phyloP scores from a whole-genome alignment of 345 rosid genomes.

The Hibiscus syriacus region DNA sequence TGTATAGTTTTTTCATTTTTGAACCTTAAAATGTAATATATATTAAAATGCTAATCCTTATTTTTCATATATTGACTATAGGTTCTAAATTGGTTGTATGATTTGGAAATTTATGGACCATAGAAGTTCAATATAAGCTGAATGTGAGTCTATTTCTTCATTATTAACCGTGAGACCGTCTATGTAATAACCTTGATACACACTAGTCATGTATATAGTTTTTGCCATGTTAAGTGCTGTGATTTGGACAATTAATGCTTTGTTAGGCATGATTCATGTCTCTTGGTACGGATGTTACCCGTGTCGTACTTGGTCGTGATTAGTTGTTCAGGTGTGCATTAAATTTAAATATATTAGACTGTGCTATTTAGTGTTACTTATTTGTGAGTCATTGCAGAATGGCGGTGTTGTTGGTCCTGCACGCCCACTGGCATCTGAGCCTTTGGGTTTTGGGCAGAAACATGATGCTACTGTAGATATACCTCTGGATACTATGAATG shows the following conservation, averaged over 20 bases:
- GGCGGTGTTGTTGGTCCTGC: conserved; percentile 42
- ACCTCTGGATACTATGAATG: conserved; percentile 75
- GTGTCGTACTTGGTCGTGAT: neutral
- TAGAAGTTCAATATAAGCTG: neutral
- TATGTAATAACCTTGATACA: neutral
- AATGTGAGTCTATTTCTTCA: neutral
- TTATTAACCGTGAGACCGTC: neutral
- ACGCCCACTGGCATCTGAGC: conserved; percentile 48
- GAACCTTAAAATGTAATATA: neutral
- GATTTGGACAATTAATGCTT: neutral
- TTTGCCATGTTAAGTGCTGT: neutral
- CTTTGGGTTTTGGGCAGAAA: conserved; percentile 56
- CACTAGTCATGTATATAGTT: neutral
- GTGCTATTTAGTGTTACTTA: conserved; percentile 1
- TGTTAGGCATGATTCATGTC: neutral
- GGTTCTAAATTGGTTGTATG: neutral
- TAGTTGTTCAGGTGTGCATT: neutral
- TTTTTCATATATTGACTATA: neutral
- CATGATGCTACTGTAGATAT: conserved; percentile 84
- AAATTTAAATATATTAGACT: neutral
- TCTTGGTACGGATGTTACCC: neutral
- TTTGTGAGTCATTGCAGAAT: conserved; percentile 35
- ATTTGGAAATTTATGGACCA: conserved; percentile 2
- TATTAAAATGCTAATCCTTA: neutral
- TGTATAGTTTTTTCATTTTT: neutral